Base-by-base conservation (phyloP, 768 basidiomycete genomes). In the Cubamyces lactineus region DNA sequence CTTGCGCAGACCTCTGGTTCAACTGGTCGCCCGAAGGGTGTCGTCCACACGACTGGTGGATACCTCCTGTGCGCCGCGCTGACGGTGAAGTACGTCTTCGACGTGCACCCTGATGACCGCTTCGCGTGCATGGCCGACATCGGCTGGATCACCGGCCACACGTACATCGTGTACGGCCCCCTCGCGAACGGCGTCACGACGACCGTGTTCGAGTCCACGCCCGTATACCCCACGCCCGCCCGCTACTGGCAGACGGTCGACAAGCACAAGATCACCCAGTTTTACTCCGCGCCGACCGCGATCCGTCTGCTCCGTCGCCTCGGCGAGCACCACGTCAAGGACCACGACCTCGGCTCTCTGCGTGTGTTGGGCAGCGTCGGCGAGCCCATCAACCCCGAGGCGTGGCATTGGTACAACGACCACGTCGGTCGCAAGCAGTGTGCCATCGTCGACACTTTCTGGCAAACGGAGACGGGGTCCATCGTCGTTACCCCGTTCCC, bases 61-160 rank as follows among this genome's bases (percentile, higher is more conserved):
- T 99, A 98, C 79, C 86, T 96, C 60, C 91, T 98, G 55, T 86
- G 96, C 67, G 94, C 93, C 0, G 86, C 93, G 0, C 72, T 98
- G 61, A 96, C 96, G 24, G 86, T 97, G 75, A 97, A 98, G 78
- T 98, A 96, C 74, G 93, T 97, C 64, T 99, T 98, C 72, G 96
- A 99, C 73, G 86, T 98, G 21, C 96, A 99, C 75, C 87, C 90
- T n/a, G 94, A 92, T 62, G 96, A 98, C 78, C 87, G 83, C 67
- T 98, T 96, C 74, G 97, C 89, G 1, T 98, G 96, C 80, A 95
- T 98, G 96, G 96, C 96, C 59, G 96, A 99, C 72, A 84, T 99
- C 54, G 96, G 96, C 69, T 98, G 96, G 96, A 96, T 98, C 78
- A 98, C 96, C 2, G 96, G 96, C 17, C 94, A 97, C 77, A 92